Conservation (phyloP, 2,329 filamentous ascomycete genomes). For the Aspergillus clavatus region DNA sequence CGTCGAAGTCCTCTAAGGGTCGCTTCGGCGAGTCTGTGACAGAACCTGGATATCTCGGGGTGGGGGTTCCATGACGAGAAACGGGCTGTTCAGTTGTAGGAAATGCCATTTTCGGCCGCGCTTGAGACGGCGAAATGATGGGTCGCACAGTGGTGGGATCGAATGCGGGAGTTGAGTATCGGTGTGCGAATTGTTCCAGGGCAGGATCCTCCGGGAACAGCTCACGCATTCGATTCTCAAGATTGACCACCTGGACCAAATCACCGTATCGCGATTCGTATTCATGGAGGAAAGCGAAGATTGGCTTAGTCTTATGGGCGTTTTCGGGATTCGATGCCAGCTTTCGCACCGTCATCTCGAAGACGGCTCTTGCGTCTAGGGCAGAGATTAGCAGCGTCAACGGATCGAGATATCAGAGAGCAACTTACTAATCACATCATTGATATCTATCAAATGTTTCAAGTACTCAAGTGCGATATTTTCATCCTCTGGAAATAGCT, state of each 20-base stretch:
- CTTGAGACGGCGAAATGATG: constrained; percentile 79
- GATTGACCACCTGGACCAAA: constrained; percentile 78
- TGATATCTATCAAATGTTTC: constrained; percentile 86
- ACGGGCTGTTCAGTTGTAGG: constrained; percentile 18
- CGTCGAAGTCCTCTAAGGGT: constrained; percentile 67
- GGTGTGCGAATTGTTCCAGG: constrained; percentile 67
- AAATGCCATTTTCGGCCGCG: constrained; percentile 55
- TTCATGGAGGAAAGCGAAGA: constrained; percentile 89
- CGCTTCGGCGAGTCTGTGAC: constrained; percentile 48
- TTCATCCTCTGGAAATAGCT: constrained; percentile 90
- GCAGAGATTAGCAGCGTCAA: constrained; percentile 11
- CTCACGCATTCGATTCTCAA: constrained; percentile 89
- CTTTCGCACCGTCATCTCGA: constrained; percentile 86
- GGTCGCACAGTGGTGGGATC: constrained; percentile 77
- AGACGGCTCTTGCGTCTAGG: constrained; percentile 85
- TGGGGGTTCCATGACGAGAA: constrained; percentile 33
- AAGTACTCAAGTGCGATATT: constrained; percentile 92
- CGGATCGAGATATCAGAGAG: not conserved
- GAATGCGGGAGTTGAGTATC: constrained; percentile 69
- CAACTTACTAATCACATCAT: constrained; percentile 83
- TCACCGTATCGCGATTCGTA: constrained; percentile 95
- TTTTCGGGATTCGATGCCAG: constrained; percentile 73
- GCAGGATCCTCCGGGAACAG: constrained; percentile 86
- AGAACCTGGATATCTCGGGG: constrained; percentile 33
- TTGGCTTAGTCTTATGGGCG: constrained; percentile 68